These are phyloP conservation scores for Coemansia umbellata DNA, from an alignment of 192 early-diverging fungal genomes.

Conservation along the genomic window DNA sequence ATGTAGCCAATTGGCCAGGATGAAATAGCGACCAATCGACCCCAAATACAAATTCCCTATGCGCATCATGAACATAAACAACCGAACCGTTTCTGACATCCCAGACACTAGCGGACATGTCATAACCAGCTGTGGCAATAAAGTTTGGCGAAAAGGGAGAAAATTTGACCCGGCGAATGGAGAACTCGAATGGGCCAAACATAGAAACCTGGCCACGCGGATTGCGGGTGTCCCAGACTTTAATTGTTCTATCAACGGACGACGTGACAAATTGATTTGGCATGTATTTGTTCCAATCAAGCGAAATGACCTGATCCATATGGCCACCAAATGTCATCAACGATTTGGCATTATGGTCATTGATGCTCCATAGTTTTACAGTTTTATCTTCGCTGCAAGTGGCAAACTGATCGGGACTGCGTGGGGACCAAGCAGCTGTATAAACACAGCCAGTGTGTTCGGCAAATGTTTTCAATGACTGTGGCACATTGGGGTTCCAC, in stretches of 20 bases:
- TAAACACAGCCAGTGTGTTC: conserved; percentile 96
- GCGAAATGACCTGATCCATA: conserved; percentile 76
- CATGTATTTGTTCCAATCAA: conserved; percentile 98
- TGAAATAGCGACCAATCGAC: conserved; percentile 89
- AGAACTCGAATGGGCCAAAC: conserved; percentile 87
- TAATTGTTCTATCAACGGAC: conserved; percentile 82
- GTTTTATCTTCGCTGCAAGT: conserved; percentile 89
- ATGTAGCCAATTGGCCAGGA: conserved; percentile 85
- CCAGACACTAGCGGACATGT: conserved; percentile 97
- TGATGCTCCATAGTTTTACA: conserved; percentile 88
- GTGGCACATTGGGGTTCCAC: conserved; percentile 81
- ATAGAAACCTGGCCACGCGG: conserved; percentile 67
- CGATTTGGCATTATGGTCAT: conserved; percentile 57
- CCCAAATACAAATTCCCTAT: conserved; percentile 96
- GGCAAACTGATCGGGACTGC: conserved; percentile 70
- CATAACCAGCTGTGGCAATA: conserved; percentile 83
- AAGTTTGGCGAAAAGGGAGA: conserved; percentile 83
- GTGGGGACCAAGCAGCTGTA: conserved; percentile 79
- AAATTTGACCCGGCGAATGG: conserved; percentile 87
- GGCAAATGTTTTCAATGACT: conserved; percentile 78
- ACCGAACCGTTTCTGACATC: conserved; percentile 57
- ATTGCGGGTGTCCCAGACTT: conserved; percentile 88
- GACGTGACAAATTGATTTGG: conserved; percentile 81
- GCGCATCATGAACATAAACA: conserved; percentile 73
- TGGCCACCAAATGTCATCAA: conserved; percentile 75